Conservation (phyloP, 2,329 filamentous ascomycete species). For the Chaetomium olivaceum region DNA sequence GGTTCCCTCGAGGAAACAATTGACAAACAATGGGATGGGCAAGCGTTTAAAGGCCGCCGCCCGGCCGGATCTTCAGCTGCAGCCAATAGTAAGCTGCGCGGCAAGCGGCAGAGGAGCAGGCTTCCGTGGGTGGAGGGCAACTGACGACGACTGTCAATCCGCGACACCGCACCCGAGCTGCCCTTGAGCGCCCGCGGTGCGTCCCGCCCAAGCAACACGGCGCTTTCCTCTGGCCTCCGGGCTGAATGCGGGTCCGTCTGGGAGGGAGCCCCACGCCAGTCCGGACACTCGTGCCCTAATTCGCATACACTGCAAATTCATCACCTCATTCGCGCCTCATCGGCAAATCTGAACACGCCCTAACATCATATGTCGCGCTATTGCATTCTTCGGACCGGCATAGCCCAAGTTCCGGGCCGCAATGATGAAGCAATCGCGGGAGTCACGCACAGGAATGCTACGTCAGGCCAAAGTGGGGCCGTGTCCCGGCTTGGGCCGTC, state of each 20-base stretch:
- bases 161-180: not conserved
- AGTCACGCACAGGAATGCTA: slow-evolving; percentile 8
- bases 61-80: slow-evolving; percentile 8
- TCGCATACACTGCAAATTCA: not conserved
- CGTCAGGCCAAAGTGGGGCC: slow-evolving; percentile 9
- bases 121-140: slow-evolving; percentile 1
- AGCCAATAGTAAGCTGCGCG: not conserved
- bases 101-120: slow-evolving; percentile 7
- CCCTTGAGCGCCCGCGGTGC: not conserved
- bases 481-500: slow-evolving; percentile 9
- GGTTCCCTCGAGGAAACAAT: not conserved
- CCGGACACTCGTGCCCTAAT: not conserved
- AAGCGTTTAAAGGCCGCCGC: not conserved
- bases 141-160: slow-evolving; percentile 6
- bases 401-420: not conserved
- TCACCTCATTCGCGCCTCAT: not conserved
- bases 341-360: not conserved
- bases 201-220: not conserved
- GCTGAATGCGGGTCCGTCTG: slow-evolving; percentile 18
- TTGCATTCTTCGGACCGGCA: not conserved
- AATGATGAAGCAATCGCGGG: not conserved
- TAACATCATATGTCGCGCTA: not conserved
- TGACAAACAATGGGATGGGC: not conserved
- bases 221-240: slow-evolving; percentile 22
- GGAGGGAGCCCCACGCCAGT: slow-evolving; percentile 2